Evolutionary conservation across 1,284 basidiomycete species (phyloP).

Genomic region (Leccinum pallidistipes): DNA sequence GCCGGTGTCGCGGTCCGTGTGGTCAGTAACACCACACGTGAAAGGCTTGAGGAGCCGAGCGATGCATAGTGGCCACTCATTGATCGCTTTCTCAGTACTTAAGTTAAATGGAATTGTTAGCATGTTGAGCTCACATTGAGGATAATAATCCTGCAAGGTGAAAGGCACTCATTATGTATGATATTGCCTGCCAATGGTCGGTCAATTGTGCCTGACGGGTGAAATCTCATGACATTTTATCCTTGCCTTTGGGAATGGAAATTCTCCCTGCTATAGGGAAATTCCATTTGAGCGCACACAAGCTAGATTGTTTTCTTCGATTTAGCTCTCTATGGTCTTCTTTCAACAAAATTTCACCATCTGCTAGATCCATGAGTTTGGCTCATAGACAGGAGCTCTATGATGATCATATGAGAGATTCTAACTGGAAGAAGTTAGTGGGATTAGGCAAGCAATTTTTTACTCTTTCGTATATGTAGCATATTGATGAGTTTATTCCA

Average conservation of each 20-base stretch:
- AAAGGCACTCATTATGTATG: conserved; percentile 14
- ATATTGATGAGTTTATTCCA: neutral
- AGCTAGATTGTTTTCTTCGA: conserved; percentile 8
- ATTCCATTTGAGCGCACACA: conserved; percentile 17
- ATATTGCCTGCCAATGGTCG: conserved; percentile 16
- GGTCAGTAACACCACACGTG: too few relatives aligned
- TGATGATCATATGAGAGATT: conserved; percentile 19
- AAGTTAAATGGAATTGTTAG: too few relatives aligned
- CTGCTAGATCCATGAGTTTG: conserved; percentile 15
- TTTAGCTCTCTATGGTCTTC: conserved; percentile 14
- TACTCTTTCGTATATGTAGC: neutral
- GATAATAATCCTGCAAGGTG: too few relatives aligned
- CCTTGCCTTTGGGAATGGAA: conserved; percentile 2
- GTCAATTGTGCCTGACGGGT: conserved; percentile 8
- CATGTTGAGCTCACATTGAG: too few relatives aligned
- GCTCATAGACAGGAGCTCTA: conserved; percentile 14
- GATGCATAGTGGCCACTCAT: too few relatives aligned
- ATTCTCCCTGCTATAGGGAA: conserved; percentile 10
- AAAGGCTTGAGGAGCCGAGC: too few relatives aligned
- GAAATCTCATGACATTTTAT: neutral
- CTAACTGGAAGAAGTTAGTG: conserved; percentile 14
- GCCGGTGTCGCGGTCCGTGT: too few relatives aligned
- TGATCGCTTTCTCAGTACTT: too few relatives aligned
- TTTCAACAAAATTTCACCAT: conserved; percentile 16
- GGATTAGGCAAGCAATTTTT: neutral